These are phyloP conservation scores for Dissoconium aciculare DNA, from an alignment of 2,329 filamentous ascomycete genomes.

Conservation along the genomic window DNA sequence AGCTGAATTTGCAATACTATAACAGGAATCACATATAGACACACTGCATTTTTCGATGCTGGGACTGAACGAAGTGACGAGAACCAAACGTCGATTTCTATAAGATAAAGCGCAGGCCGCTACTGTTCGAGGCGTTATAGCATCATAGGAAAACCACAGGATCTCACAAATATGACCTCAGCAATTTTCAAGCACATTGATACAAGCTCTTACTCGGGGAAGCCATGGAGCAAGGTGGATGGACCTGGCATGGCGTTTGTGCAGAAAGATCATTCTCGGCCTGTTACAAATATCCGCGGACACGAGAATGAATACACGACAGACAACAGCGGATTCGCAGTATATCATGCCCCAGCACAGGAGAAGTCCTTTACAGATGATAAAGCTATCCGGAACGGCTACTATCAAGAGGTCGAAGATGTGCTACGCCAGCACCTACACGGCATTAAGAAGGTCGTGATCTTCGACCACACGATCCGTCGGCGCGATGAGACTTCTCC, in stretches of 20 bases:
- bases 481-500: constrained; percentile 39
- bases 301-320: constrained; percentile 37
- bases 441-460: constrained; percentile 45
- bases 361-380: constrained; percentile 45
- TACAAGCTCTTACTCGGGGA: constrained; percentile 30
- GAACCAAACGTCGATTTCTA: neutral
- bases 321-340: constrained; percentile 44
- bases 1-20: no score
- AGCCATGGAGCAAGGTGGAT: constrained; percentile 53
- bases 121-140: no score
- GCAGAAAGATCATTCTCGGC: constrained; percentile 31
- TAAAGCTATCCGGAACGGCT: constrained; percentile 37
- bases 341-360: constrained; percentile 38
- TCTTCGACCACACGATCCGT: constrained; percentile 61
- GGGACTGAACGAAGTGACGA: no score
- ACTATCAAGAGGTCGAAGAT: constrained; percentile 48
- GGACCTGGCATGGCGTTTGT: constrained; percentile 41
- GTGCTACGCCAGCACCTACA: constrained; percentile 41
- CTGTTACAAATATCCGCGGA: constrained; percentile 43
- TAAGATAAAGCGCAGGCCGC: neutral
- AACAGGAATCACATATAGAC: no score
- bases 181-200: constrained; percentile 48
- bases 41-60: no score
- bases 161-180: constrained; percentile 48
- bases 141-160: no score